These are phyloP conservation scores for Yamadazyma endophytica DNA, from an alignment of 805 yeast species.

Conservation along the genomic window DNA sequence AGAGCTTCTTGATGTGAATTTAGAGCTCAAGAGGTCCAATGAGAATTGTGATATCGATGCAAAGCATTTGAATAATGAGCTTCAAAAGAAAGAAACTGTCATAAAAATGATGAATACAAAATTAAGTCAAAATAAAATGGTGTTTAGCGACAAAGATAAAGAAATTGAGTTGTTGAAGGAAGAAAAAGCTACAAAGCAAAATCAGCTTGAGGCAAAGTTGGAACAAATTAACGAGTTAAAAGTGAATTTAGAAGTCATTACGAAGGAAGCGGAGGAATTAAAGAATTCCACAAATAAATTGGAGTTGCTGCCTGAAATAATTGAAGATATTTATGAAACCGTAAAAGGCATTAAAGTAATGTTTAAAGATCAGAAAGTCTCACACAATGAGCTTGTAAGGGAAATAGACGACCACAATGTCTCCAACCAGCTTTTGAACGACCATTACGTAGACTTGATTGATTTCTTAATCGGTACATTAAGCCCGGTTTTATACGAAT, in stretches of 20 bases:
- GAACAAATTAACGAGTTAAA: constrained; percentile 1
- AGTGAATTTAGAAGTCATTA: background rate
- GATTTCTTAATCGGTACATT: constrained; percentile 4
- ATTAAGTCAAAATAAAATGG: background rate
- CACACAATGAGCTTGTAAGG: background rate
- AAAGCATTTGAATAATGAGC: no score
- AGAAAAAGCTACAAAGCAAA: background rate
- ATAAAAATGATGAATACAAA: no score
- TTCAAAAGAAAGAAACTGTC: no score
- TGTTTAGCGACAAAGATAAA: background rate
- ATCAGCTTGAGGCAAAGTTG: background rate
- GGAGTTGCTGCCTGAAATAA: background rate
- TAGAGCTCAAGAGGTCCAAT: background rate
- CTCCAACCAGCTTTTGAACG: constrained; percentile 2
- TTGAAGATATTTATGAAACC: background rate
- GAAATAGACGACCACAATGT: constrained; percentile 1
- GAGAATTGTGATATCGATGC: constrained; percentile 1
- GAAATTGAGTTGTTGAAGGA: constrained; percentile 1
- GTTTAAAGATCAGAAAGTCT: background rate
- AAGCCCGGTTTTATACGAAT: constrained; percentile 14
- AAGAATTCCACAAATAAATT: background rate
- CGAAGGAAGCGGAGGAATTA: constrained; percentile 1
- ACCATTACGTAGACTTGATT: constrained; percentile 4
- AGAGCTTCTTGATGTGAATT: background rate
- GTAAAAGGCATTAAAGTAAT: background rate